Evolutionary conservation across 2,329 filamentous ascomycete species (phyloP).

Genomic region (Xylariaceae sp.): DNA sequence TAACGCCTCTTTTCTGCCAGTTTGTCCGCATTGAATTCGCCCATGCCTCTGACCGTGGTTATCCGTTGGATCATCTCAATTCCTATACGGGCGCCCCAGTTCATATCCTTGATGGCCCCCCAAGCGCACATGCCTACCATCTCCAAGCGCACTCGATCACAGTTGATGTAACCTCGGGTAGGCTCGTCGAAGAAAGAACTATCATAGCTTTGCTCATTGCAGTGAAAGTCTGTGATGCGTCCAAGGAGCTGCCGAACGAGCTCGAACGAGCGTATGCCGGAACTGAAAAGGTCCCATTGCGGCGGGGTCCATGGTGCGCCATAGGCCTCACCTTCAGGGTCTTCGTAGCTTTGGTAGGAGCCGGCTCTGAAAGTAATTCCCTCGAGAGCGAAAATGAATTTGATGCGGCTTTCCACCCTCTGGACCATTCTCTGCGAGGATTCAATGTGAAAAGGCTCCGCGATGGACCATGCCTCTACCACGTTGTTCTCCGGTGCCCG

Average conservation of each 20-base stretch:
- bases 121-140: no score
- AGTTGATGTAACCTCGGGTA: no score
- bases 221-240: constrained; percentile 8
- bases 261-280: constrained; percentile 10
- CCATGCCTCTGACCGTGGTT: no score
- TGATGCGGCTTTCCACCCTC: not conserved
- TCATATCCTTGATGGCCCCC: no score
- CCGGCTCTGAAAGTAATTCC: constrained; percentile 1
- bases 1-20: no score
- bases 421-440: not conserved
- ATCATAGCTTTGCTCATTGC: not conserved
- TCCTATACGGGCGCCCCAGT: no score
- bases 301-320: constrained; percentile 11
- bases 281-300: constrained; percentile 8
- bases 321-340: not conserved
- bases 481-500: constrained; percentile 1
- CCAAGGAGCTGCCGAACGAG: constrained; percentile 9
- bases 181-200: no score
- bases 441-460: not conserved
- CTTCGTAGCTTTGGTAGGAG: constrained; percentile 1
- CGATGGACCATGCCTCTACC: not conserved
- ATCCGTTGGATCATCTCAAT: no score
- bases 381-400: constrained; percentile 1
- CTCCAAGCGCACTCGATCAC: no score
- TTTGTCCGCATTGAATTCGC: no score